Base-by-base conservation (phyloP, 2,329 filamentous ascomycete species). In the Hypomyces rosellus region DNA sequence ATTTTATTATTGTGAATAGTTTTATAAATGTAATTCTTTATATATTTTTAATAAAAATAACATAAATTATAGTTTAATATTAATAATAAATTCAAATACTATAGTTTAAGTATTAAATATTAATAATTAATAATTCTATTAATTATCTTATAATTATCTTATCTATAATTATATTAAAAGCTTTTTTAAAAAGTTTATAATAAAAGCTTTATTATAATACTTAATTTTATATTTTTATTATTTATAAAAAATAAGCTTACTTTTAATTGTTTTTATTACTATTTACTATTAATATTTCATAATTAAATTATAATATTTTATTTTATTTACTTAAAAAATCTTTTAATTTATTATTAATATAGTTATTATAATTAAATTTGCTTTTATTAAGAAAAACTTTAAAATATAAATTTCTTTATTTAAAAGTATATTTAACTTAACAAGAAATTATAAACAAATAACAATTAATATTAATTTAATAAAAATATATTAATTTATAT, bases 1-100 rank as follows among this genome's bases (percentile, higher is more conserved):
- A 49, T 39, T 49, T 52, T 5, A 25, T 46, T 16, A 12, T 49
- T 34, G n/a, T n/a, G n/a, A n/a, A 33, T 41, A 14, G 33, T 48
- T n/a, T n/a, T n/a, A n/a, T n/a, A n/a, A n/a, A n/a, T n/a, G n/a
- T n/a, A n/a, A 7, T 39, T 49, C n/a, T n/a, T 30, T 9, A 18
- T 18, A 9, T 25, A 52, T 16, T 46, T 37, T n/a, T n/a, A n/a
- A n/a, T n/a, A n/a, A n/a, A n/a, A n/a, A n/a, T n/a, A n/a, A n/a
- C n/a, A n/a, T n/a, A n/a, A 52, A 14, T 20, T 34, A 52, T 46
- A 40, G 38, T 50, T 18, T 50, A n/a, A n/a, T n/a, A n/a, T n/a
- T n/a, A n/a, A n/a, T n/a, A n/a, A n/a, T n/a, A n/a, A n/a, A n/a
- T n/a, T n/a, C n/a, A n/a, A n/a, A n/a, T n/a, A n/a, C n/a, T n/a